phyloP scores from a whole-genome alignment of 2,329 filamentous ascomycete genomes.

The Calonectria ilicicola region DNA sequence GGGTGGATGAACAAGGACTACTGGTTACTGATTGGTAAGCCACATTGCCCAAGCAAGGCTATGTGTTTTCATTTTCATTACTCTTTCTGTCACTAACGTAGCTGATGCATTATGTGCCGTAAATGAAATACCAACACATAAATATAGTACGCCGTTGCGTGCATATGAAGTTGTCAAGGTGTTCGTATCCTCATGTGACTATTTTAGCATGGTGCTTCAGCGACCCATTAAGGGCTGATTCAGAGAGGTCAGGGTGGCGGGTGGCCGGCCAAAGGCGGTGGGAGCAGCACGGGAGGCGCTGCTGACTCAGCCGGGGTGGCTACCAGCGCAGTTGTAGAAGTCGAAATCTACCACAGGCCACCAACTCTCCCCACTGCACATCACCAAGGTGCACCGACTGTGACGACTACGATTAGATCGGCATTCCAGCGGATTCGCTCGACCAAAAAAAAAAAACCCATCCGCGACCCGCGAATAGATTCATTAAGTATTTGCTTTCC shows the following conservation, averaged over 20 bases:
- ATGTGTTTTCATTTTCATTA: too few species aligned
- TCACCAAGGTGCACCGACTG: constrained; percentile 42
- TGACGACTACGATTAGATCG: constrained; percentile 27
- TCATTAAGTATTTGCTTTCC: constrained; percentile 20
- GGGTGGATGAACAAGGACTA: too few species aligned
- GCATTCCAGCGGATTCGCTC: constrained; percentile 23
- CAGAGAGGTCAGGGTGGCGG: constrained; percentile 9
- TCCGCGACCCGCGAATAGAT: constrained; percentile 3
- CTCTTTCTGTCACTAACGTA: too few species aligned
- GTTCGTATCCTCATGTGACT: not conserved
- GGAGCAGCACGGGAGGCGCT: not conserved
- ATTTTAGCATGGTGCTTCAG: not conserved
- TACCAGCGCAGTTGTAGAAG: constrained; percentile 39
- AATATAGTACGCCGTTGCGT: too few species aligned
- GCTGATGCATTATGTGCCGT: too few species aligned
- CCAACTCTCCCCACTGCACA: constrained; percentile 55
- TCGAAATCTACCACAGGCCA: constrained; percentile 45
- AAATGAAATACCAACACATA: too few species aligned
- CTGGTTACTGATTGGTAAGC: not conserved
- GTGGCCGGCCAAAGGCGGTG: constrained; percentile 12
- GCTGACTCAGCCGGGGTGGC: constrained; percentile 38
- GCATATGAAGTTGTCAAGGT: too few species aligned
- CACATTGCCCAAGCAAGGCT: not conserved
- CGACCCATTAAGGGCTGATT: not conserved
- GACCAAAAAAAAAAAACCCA: constrained; percentile 15